phyloP scores from a whole-genome alignment of 441 rosid genomes.

The Jatropha multifida region DNA sequence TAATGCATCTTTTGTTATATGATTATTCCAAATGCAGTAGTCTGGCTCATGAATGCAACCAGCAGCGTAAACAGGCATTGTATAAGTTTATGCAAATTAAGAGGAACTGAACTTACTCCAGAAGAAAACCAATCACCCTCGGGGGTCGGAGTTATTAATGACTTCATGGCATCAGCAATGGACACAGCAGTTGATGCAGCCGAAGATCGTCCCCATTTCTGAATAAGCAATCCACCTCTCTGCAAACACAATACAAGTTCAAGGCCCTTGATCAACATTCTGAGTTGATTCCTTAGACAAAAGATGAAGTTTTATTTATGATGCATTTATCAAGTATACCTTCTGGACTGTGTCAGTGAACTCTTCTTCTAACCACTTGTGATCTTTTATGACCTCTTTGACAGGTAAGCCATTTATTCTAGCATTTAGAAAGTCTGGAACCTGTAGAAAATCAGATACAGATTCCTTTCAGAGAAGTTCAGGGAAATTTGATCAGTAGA shows the following conservation, averaged over 20 bases:
- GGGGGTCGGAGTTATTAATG: slow-evolving; percentile 83
- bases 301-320: not conserved
- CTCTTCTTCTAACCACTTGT: slow-evolving; percentile 89
- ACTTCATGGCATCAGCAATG: slow-evolving; percentile 82
- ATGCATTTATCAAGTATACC: slow-evolving; percentile 36
- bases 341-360: slow-evolving; percentile 89
- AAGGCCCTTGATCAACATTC: not conserved
- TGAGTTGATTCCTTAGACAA: not conserved
- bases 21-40: not conserved
- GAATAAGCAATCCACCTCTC: slow-evolving; percentile 90
- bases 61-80: not conserved
- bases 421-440: slow-evolving; percentile 94
- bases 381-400: slow-evolving; percentile 85
- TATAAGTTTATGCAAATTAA: not conserved
- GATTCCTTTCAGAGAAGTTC: slow-evolving; percentile 8
- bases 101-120: slow-evolving; percentile 55
- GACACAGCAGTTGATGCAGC: slow-evolving; percentile 97
- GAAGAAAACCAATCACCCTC: slow-evolving; percentile 98
- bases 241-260: slow-evolving; percentile 33
- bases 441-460: slow-evolving; percentile 42
- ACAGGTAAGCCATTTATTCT: slow-evolving; percentile 75
- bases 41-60: not conserved
- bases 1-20: not conserved
- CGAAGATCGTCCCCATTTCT: slow-evolving; percentile 98
- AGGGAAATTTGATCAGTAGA: not conserved